Percentiles rank a stretch among this genome's conserved stretches.
Conservation (phyloP, 371 early-diverging fungal species). For the Dinochytrium kinnereticum region DNA sequence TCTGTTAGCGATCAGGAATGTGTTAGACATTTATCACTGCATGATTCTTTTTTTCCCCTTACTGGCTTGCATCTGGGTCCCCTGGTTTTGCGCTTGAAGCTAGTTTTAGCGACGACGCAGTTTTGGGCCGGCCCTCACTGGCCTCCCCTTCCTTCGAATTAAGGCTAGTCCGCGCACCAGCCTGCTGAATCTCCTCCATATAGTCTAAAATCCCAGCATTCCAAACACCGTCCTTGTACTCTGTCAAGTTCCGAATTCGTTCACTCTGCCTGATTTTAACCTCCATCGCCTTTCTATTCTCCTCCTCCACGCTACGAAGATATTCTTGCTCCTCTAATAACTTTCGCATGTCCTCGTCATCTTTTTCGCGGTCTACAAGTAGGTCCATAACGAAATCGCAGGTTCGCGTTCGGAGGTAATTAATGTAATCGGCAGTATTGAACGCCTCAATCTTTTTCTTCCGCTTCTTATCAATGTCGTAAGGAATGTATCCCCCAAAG, state of each 20-base stretch:
- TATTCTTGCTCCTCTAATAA: conserved; percentile 30
- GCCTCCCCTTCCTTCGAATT: too few species aligned
- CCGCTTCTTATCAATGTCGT: conserved; percentile 32
- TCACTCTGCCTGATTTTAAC: conserved; percentile 20
- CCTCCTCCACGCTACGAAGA: conserved; percentile 23
- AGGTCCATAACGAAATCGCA: conserved; percentile 54
- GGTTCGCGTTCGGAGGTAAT: conserved; percentile 36
- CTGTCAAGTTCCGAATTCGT: conserved; percentile 29
- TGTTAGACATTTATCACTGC: too few species aligned
- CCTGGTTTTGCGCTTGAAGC: too few species aligned
- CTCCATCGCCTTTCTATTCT: conserved; percentile 20
- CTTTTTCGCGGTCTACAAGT: conserved; percentile 44
- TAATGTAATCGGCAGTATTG: conserved; percentile 44
- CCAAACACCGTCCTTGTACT: conserved; percentile 47
- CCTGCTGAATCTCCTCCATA: conserved; percentile 45
- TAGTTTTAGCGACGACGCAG: too few species aligned
- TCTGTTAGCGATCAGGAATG: too few species aligned
- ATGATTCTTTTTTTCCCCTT: too few species aligned
- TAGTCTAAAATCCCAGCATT: conserved; percentile 53
- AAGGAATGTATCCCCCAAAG: conserved; percentile 59
- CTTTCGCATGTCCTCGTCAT: conserved; percentile 35
- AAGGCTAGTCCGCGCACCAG: too few species aligned
- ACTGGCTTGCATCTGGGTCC: too few species aligned
- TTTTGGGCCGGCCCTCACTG: too few species aligned
- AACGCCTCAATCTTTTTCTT: conserved; percentile 27